Percentiles rank a stretch among this genome's conserved stretches.
These are phyloP conservation scores for Botrytis deweyae DNA, from an alignment of 2,329 filamentous ascomycete species.

Conservation along the genomic window DNA sequence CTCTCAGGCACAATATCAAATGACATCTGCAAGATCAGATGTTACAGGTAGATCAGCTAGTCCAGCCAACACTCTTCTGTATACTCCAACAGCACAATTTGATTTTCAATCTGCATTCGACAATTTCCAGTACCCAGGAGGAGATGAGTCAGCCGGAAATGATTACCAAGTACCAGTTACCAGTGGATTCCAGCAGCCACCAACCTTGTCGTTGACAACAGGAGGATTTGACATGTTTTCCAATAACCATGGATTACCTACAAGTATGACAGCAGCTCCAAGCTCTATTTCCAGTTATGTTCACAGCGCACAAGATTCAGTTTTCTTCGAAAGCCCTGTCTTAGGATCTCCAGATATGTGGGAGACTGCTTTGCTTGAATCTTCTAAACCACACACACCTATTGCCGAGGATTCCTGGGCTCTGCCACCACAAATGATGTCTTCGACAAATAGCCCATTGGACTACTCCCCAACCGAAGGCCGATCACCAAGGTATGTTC, in stretches of 20 bases:
- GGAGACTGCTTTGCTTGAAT: slow-evolving; percentile 35
- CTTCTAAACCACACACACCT: slow-evolving; percentile 34
- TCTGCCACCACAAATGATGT: slow-evolving; percentile 31
- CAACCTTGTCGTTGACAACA: slow-evolving; percentile 28
- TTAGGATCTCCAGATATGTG: slow-evolving; percentile 33
- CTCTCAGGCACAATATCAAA: slow-evolving; percentile 37
- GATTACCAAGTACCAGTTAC: slow-evolving; percentile 33
- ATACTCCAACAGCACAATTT: slow-evolving; percentile 35
- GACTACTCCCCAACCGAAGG: slow-evolving; percentile 36
- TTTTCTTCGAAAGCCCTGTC: slow-evolving; percentile 30
- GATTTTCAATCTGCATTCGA: slow-evolving; percentile 35
- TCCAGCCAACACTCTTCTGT: slow-evolving; percentile 35
- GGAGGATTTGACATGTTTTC: slow-evolving; percentile 32
- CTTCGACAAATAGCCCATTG: slow-evolving; percentile 33
- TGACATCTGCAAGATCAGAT: slow-evolving; percentile 39
- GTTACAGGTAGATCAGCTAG: slow-evolving; percentile 37
- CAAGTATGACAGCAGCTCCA: slow-evolving; percentile 27
- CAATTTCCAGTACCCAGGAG: slow-evolving; percentile 33
- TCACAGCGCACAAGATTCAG: slow-evolving; percentile 26
- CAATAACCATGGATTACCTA: slow-evolving; percentile 25
- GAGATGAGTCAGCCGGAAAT: slow-evolving; percentile 32
- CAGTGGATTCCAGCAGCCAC: slow-evolving; percentile 27
- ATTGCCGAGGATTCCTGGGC: slow-evolving; percentile 31
- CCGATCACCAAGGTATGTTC: slow-evolving; percentile 39
- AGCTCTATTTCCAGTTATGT: slow-evolving; percentile 29